Base-by-base conservation (phyloP, 2,329 filamentous ascomycete genomes). In the Aspergillus pseudonomiae region DNA sequence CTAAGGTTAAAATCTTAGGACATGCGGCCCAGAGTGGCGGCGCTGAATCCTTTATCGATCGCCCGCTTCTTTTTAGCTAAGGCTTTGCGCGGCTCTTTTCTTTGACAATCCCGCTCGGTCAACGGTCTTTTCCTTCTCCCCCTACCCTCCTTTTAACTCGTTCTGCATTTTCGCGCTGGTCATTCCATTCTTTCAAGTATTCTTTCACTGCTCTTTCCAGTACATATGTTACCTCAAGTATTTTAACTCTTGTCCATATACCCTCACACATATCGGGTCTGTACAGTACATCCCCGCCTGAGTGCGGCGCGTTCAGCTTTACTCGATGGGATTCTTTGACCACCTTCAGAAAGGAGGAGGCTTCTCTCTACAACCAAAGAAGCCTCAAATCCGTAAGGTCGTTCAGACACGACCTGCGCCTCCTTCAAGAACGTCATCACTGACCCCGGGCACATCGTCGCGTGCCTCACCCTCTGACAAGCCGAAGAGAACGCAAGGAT, bases 261-360 rank as follows among this genome's bases (percentile, higher is more conserved):
- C 54, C 36, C 48, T 56, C 52, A 36, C 30, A 43, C 46, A 52
- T 50, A 39, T 58, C 61, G 46, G 57, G 41, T 61, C 50, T 62
- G 21, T 59, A 60, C 56, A 60, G 34, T 19, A 26, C 45, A 48
- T 54, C 58, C 28, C 56, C 43, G 41, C 54, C 57, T 39, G 34
- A 61, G 52, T 63, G 52, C 66, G 41, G 57, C 57, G 52, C 58
- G 41, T 26, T 63, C 45, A 58, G 54, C 59, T 57, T 58, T 62
- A 43, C 70, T 65, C 65, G 63, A 81, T 80, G 79, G 78, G 78
- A 57, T 80, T 80, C 69, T 81, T 81, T 69, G 79, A 81, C 65
- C 77, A 80, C 65, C 74, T 81, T 64, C 78, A 80, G 63, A 80
- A 80, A 72, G 78, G 77, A 74, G 78, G 77, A 65, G 73, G 71